A percentile compares a stretch with the other conserved stretches of the same genome.
phyloP scores from a whole-genome alignment of 768 basidiomycete species.

The Tylopilus sp. region DNA sequence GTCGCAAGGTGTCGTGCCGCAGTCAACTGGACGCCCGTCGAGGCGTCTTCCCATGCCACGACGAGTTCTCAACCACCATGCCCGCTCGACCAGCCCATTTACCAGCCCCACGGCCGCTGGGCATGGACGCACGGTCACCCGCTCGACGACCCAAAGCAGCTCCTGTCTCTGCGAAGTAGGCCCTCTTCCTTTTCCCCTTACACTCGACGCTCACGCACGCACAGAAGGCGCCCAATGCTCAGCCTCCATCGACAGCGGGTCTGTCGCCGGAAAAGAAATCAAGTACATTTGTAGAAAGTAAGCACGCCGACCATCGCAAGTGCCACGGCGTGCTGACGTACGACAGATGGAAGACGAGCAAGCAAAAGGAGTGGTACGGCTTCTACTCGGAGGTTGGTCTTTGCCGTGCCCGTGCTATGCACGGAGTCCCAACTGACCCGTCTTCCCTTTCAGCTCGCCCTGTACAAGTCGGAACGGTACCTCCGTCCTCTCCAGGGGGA shows the following conservation, averaged over 20 bases:
- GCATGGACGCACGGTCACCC: constrained; percentile 30
- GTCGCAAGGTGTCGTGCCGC: constrained; percentile 24
- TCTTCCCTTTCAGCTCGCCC: constrained; percentile 39
- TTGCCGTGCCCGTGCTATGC: constrained; percentile 16
- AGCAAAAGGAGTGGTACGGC: constrained; percentile 35
- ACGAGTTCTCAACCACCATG: not conserved
- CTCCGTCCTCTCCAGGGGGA: constrained; percentile 51
- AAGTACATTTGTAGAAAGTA: constrained; percentile 38
- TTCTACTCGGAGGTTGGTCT: constrained; percentile 38
- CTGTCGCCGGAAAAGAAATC: constrained; percentile 25
- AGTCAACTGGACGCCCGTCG: constrained; percentile 24
- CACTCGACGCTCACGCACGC: constrained; percentile 5
- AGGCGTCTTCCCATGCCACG: not conserved
- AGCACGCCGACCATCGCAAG: constrained; percentile 2
- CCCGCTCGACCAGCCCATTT: constrained; percentile 24
- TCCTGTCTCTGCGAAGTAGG: constrained; percentile 27
- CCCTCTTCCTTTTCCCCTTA: not conserved
- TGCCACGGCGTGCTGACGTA: constrained; percentile 3
- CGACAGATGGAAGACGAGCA: constrained; percentile 32
- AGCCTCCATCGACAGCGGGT: constrained; percentile 36
- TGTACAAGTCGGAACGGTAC: constrained; percentile 46
- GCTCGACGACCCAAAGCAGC: constrained; percentile 25
- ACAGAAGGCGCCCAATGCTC: constrained; percentile 37
- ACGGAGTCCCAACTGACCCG: constrained; percentile 2
- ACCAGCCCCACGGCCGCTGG: constrained; percentile 32